phyloP scores from a whole-genome alignment of 805 yeast genomes.

The Vanderwaltozyma tropicalis region DNA sequence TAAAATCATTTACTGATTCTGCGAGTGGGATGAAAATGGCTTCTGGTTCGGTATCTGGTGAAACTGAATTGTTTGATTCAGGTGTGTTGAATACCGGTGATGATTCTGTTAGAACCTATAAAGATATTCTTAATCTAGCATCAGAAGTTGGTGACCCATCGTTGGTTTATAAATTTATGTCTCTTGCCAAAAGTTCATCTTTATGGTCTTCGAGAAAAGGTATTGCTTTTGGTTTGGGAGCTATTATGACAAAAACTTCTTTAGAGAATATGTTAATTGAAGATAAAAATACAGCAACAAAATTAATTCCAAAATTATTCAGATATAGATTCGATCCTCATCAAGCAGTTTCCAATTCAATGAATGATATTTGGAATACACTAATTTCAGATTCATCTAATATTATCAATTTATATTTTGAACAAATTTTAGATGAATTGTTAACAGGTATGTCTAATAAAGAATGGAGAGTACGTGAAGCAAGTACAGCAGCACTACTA shows the following conservation, averaged over 20 bases:
- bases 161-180: constrained; percentile 88
- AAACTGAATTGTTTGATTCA: constrained; percentile 76
- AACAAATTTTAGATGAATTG: constrained; percentile 52
- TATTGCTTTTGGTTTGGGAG: constrained; percentile 85
- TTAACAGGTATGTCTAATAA: constrained; percentile 59
- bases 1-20: constrained; percentile 70
- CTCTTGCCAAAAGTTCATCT: constrained; percentile 76
- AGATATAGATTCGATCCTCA: constrained; percentile 83
- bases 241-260: constrained; percentile 69
- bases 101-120: constrained; percentile 82
- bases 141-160: constrained; percentile 94
- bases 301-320: constrained; percentile 70
- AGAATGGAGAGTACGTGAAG: constrained; percentile 93
- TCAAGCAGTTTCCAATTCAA: constrained; percentile 60
- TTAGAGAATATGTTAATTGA: constrained; percentile 49
- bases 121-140: constrained; percentile 78
- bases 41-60: constrained; percentile 64
- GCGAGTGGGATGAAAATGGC: constrained; percentile 35
- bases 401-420: constrained; percentile 44
- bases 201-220: constrained; percentile 92
- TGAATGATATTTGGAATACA: constrained; percentile 82
- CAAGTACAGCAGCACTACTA: constrained; percentile 60
- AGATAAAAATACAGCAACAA: constrained; percentile 43
- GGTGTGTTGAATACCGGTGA: constrained; percentile 73
- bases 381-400: constrained; percentile 47